phyloP scores from a whole-genome alignment of 108 stramenopile species.

The Hondaea fermentalgiana region DNA sequence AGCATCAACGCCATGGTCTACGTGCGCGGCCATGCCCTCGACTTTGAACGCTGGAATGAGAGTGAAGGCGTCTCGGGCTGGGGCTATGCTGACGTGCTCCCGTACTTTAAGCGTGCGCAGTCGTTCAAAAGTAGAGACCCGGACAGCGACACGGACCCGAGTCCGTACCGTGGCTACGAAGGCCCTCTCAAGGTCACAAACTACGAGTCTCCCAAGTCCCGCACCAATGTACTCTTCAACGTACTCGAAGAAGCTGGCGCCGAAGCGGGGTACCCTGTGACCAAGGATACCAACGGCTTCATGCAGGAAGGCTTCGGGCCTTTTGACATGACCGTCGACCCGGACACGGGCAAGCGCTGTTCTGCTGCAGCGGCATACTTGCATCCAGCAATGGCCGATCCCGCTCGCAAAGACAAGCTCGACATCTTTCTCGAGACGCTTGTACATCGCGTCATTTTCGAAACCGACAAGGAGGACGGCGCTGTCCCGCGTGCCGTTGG shows the following conservation, averaged over 20 bases:
- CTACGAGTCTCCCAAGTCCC: background rate
- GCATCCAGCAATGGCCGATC: background rate
- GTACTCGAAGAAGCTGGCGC: slow-evolving; percentile 33
- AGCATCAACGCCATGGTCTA: slow-evolving; percentile 45
- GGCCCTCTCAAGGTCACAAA: slow-evolving; percentile 38
- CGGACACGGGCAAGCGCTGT: slow-evolving; percentile 2
- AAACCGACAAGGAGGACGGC: background rate
- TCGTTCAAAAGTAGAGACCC: background rate
- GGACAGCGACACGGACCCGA: background rate
- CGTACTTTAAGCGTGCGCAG: slow-evolving; percentile 36
- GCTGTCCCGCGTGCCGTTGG: slow-evolving; percentile 39
- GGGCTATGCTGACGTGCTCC: slow-evolving; percentile 35
- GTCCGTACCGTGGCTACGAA: background rate
- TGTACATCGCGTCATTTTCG: slow-evolving; percentile 32
- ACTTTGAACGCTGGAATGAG: slow-evolving; percentile 44
- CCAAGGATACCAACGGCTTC: slow-evolving; percentile 34
- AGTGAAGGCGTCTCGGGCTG: slow-evolving; percentile 27
- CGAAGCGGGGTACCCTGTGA: slow-evolving; percentile 35
- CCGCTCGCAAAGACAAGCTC: slow-evolving; percentile 32
- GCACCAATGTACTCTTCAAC: slow-evolving; percentile 30
- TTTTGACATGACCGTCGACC: slow-evolving; percentile 14
- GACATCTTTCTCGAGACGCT: slow-evolving; percentile 37
- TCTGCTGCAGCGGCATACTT: background rate
- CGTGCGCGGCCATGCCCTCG: slow-evolving; percentile 39
- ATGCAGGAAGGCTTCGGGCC: slow-evolving; percentile 35